Conservation (phyloP, 805 yeast genomes). For the Monosporozyma servazzii region DNA sequence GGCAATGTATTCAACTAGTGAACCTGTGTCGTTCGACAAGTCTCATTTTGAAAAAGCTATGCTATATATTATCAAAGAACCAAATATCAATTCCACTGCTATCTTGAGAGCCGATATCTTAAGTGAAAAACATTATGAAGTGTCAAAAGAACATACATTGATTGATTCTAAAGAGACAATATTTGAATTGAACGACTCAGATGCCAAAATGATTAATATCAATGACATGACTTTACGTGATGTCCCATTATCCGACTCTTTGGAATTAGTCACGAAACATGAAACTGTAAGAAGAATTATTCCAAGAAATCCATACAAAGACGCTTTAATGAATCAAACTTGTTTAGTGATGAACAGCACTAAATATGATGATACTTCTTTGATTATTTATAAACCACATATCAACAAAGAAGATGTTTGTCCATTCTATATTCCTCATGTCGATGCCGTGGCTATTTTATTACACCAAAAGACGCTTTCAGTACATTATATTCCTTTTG, state of each 20-base stretch:
- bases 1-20: conserved; percentile 19
- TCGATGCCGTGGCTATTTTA: conserved; percentile 65
- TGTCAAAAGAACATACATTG: neutral
- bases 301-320: conserved; percentile 89
- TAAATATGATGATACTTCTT: conserved; percentile 32
- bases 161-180: conserved; percentile 5
- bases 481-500: conserved; percentile 66
- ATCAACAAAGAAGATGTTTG: conserved; percentile 46
- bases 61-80: conserved; percentile 69
- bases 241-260: conserved; percentile 18
- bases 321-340: conserved; percentile 74
- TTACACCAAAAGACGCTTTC: conserved; percentile 43
- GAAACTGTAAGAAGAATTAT: conserved; percentile 73
- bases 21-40: conserved; percentile 17
- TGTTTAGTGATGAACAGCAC: conserved; percentile 43
- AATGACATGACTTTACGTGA: conserved; percentile 36
- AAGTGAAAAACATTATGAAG: conserved; percentile 38
- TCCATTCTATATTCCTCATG: conserved; percentile 88
- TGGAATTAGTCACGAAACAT: conserved; percentile 30
- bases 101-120: conserved; percentile 81
- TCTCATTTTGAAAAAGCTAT: conserved; percentile 66
- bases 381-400: conserved; percentile 76
- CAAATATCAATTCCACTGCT: conserved; percentile 86
- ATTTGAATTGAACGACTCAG: conserved; percentile 9
- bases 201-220: conserved; percentile 26